Conservation (phyloP, 148 eudicot species). For the Rhododendron henanense region DNA sequence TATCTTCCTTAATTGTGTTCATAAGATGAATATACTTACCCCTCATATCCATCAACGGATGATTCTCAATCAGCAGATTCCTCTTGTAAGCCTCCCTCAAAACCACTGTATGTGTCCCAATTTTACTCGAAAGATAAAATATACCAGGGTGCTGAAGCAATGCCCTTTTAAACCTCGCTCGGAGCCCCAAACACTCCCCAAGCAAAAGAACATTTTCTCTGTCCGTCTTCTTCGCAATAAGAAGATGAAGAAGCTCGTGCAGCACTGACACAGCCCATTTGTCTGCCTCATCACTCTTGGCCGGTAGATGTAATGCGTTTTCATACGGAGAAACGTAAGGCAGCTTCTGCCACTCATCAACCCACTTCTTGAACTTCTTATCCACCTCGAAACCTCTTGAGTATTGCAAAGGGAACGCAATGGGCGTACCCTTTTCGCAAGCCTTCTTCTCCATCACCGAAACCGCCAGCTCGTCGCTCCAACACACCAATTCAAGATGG, state of each 20-base stretch:
- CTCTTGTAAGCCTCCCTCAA: constrained; percentile 83
- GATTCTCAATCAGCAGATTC: constrained; percentile 53
- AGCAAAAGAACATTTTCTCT: constrained; percentile 54
- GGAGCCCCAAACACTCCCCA: constrained; percentile 73
- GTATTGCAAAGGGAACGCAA: constrained; percentile 29
- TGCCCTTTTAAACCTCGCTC: constrained; percentile 70
- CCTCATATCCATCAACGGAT: constrained; percentile 70
- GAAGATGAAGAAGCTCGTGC: constrained; percentile 65
- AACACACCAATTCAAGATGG: constrained; percentile 38
- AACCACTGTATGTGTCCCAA: constrained; percentile 68
- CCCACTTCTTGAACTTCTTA: constrained; percentile 50
- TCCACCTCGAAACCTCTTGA: constrained; percentile 44
- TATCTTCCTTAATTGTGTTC: constrained; percentile 46
- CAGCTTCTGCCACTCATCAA: constrained; percentile 74
- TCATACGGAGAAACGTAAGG: constrained; percentile 88
- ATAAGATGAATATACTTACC: constrained; percentile 68
- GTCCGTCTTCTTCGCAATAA: constrained; percentile 75
- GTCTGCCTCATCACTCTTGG: constrained; percentile 61
- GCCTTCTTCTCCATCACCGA: constrained; percentile 30
- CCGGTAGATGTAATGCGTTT: constrained; percentile 44
- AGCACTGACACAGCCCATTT: constrained; percentile 71
- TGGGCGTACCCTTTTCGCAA: constrained; percentile 20
- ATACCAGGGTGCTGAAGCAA: constrained; percentile 84
- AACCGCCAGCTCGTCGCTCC: constrained; percentile 40
- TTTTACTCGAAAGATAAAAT: constrained; percentile 75